phyloP scores from a whole-genome alignment of 306 rosid species.

The Prunus armeniaca region DNA sequence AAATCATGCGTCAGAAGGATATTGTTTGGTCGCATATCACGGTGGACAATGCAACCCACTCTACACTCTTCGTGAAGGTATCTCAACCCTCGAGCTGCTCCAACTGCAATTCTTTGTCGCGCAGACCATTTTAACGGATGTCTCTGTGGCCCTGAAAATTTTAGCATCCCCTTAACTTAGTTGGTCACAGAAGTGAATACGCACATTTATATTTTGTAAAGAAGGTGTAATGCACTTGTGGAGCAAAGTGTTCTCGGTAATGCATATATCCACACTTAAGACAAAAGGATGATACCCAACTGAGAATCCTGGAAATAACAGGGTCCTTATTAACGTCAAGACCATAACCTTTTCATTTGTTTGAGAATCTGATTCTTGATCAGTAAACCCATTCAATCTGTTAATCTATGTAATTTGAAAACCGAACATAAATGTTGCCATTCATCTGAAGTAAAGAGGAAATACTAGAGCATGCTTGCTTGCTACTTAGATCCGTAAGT shows the following conservation, averaged over 20 bases:
- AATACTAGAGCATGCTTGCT: too few species aligned
- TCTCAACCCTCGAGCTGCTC: slow-evolving; percentile 97
- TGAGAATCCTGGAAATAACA: too few species aligned
- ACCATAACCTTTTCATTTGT: too few species aligned
- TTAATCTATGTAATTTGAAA: too few species aligned
- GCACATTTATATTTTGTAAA: neutral
- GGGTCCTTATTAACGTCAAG: too few species aligned
- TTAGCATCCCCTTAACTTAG: slow-evolving; percentile 7
- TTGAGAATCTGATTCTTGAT: too few species aligned
- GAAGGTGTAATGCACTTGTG: too few species aligned
- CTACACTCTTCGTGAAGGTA: slow-evolving; percentile 99
- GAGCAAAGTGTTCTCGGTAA: neutral
- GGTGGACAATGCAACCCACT: slow-evolving; percentile 99
- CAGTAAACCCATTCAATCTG: too few species aligned
- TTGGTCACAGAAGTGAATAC: neutral
- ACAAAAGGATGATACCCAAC: neutral
- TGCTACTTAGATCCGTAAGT: too few species aligned
- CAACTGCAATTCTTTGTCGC: slow-evolving; percentile 77
- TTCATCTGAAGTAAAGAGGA: too few species aligned
- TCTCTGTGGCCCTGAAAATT: slow-evolving; percentile 55
- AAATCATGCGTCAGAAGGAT: slow-evolving; percentile 97
- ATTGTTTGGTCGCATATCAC: slow-evolving; percentile 92
- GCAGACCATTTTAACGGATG: slow-evolving; percentile 70
- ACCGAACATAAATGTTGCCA: too few species aligned
- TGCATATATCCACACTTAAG: neutral